Base-by-base conservation (phyloP, 2,329 filamentous ascomycete genomes). In the Xylaria arbuscula region DNA sequence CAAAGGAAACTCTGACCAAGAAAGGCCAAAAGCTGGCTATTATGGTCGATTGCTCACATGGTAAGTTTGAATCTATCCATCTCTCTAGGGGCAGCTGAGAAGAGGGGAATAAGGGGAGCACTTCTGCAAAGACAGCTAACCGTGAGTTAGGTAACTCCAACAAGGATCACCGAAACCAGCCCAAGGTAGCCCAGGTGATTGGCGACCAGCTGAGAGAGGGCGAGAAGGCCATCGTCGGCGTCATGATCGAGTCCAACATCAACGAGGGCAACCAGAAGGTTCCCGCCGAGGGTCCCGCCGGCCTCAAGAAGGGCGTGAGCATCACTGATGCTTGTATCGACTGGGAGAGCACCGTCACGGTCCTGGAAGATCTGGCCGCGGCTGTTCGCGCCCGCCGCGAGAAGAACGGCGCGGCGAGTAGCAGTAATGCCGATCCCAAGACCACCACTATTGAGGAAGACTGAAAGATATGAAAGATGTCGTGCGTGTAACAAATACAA, bases 181-280 rank as follows among this genome's bases (percentile, higher is more conserved):
- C 96, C 76, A 92, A 95, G 83, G 95, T 98, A 53, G 94, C 95
- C 72, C 88, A 92, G 80, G 87, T 86, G 61, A 85, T 99, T 69
- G 91, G 88, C 38, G 93, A 97, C 63, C 95, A 99, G 84, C 86
- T 99, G 72, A 90, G 92, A 60, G 90, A 92, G 72, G 95, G 95
- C 68, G 93, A 99, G 84, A 91, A 89, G 67, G 91, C 89, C 72
- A 97, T 99, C 76, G 88, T 98, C 72, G 96, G 94, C 79, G 93
- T 98, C 78, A 99, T 99, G 95, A 97, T 99, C 76, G 95, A 99
- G 85, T 97, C 93, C 78, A 95, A 98, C 83, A 95, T 98, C 86
- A 90, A 95, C 81, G 96, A 97, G 83, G 88, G 89, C 73, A 93
- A 90, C 85, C 92, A 94, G 79, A 97, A 97, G 85, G 93, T 97